These are phyloP conservation scores for Phytopythium montanum DNA, from an alignment of 352 stramenopile species.

Conservation along the genomic window DNA sequence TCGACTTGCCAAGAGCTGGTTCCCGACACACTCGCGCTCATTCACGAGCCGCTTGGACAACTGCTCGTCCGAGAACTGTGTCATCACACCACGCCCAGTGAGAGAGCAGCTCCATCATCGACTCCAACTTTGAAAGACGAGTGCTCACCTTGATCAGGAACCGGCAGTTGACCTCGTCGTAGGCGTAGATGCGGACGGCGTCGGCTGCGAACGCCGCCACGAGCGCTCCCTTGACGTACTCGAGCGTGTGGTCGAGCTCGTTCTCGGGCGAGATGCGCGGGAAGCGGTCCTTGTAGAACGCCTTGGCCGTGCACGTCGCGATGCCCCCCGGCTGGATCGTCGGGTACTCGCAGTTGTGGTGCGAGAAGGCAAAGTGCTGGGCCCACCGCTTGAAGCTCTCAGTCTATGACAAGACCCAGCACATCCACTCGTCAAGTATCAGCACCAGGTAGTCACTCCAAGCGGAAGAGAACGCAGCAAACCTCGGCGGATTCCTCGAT, in stretches of 20 bases:
- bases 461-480: neutral
- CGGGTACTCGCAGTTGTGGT: slow-evolving; percentile 31
- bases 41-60: slow-evolving; percentile 33
- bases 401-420: slow-evolving; percentile 20
- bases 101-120: neutral
- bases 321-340: slow-evolving; percentile 33
- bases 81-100: neutral
- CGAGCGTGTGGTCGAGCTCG: slow-evolving; percentile 72
- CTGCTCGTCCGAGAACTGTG: slow-evolving; percentile 61
- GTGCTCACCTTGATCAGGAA: slow-evolving; percentile 68
- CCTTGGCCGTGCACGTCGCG: slow-evolving; percentile 57
- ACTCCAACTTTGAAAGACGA: neutral
- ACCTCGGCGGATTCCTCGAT: slow-evolving; percentile 38
- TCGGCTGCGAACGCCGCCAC: slow-evolving; percentile 51
- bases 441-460: neutral
- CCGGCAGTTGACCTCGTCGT: slow-evolving; percentile 33
- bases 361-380: slow-evolving; percentile 53
- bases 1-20: slow-evolving; percentile 27
- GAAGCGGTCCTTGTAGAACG: slow-evolving; percentile 77
- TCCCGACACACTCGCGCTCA: slow-evolving; percentile 27
- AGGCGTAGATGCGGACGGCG: slow-evolving; percentile 57
- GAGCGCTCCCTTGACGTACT: slow-evolving; percentile 59
- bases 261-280: slow-evolving; percentile 72
- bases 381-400: slow-evolving; percentile 79
- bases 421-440: neutral